Base-by-base conservation (phyloP, 2,329 filamentous ascomycete species). In the Penicillium oxalicum region DNA sequence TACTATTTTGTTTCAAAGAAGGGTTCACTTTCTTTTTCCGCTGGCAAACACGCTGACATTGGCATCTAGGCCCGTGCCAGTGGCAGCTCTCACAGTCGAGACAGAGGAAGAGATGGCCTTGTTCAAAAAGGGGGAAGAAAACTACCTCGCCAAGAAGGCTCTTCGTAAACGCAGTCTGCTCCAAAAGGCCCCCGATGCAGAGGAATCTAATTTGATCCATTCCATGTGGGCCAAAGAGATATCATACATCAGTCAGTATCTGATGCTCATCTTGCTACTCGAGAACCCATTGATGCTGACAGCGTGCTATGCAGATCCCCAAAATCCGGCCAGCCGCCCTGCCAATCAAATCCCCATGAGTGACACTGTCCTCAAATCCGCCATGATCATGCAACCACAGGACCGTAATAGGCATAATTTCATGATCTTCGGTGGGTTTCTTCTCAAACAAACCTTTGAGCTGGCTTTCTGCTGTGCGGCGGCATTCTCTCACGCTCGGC, bases 401-500 rank as follows among this genome's bases (percentile, higher is more conserved):
- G 79, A 83, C 64, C 78, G 83, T 41, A 85, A 85, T 65, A 69
- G 82, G 2, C 84, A 88, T 66, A 82, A 86, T 59, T 86, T 86
- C 65, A 87, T 88, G 84, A 87, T 89, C 47, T 89, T 88, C 59
- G 86, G 86, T 44, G 86, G 86, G 11, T 88, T 84, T 63, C 77
- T 88, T 9, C 74, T 89, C 9, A 86, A 87, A 62, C 82, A 86
- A 61, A 86, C 84, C 0, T 88, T 88, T 59, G 86, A 89, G 67
- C 75, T 88, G 5, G 85, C 86, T 1, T 89, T 88, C 69, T 87
- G 84, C 64, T 86, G 83, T 60, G 84, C 83, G 0, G 83, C 85
- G 1, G 81, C 81, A 7, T 87, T 87, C 61, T 80, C 84, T 0
- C 84, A 87, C 61, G 77, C 79, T 1, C 75, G 84, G 3, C 85